phyloP scores from a whole-genome alignment of 805 yeast genomes.

The Hanseniaspora thailandica region DNA sequence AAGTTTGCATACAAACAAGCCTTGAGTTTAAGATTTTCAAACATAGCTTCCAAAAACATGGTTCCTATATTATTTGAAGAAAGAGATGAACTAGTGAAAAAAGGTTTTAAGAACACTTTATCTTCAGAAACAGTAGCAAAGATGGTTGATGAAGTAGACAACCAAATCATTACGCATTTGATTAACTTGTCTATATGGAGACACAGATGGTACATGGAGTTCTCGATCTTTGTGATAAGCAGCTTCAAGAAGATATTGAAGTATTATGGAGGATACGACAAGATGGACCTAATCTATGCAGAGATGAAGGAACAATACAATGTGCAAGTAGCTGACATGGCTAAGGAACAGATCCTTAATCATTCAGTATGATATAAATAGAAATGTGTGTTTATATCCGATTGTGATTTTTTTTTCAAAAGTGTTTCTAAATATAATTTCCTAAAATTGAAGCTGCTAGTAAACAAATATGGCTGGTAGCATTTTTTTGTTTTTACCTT shows the following conservation, averaged over 20 bases:
- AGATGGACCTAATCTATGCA: conserved; percentile 37
- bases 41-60: conserved; percentile 63
- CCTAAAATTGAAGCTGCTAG: too few relatives aligned
- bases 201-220: conserved; percentile 93
- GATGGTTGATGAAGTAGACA: conserved; percentile 31
- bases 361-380: neutral
- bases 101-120: conserved; percentile 19
- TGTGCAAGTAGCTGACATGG: neutral
- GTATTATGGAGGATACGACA: conserved; percentile 65
- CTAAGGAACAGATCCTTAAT: neutral
- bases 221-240: conserved; percentile 57
- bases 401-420: neutral
- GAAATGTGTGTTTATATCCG: neutral
- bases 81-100: conserved; percentile 25
- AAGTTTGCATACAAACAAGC: conserved; percentile 71
- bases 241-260: conserved; percentile 45
- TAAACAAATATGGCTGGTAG: too few relatives aligned
- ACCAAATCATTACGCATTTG: conserved; percentile 50
- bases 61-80: conserved; percentile 53
- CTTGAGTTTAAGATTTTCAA: conserved; percentile 62
- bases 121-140: conserved; percentile 29
- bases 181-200: conserved; percentile 91
- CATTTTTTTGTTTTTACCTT: neutral
- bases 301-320: conserved; percentile 10
- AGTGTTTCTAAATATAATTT: too few relatives aligned